These are phyloP conservation scores for Xylaria sp. DNA, from an alignment of 2,329 filamentous ascomycete genomes.

Conservation along the genomic window DNA sequence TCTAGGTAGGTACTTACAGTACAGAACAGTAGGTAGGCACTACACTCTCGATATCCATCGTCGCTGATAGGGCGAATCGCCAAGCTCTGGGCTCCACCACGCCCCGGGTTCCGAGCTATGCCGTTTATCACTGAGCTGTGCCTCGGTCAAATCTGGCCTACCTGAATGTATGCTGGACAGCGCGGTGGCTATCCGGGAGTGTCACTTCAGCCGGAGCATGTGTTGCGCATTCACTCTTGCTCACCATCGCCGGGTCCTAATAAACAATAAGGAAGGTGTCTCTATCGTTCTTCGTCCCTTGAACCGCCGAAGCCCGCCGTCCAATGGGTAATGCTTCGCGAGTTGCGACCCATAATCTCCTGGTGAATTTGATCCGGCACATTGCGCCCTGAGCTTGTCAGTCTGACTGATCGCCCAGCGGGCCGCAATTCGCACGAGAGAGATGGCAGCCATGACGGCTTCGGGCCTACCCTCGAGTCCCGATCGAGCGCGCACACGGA, in stretches of 20 bases:
- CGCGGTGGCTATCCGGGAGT: background rate
- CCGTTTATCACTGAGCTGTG: slow-evolving; percentile 1
- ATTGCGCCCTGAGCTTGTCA: slow-evolving; percentile 24
- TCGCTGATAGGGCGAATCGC: background rate
- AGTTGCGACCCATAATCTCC: slow-evolving; percentile 31
- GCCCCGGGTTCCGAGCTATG: slow-evolving; percentile 8
- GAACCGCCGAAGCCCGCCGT: background rate
- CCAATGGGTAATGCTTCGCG: slow-evolving; percentile 29
- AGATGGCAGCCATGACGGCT: slow-evolving; percentile 30
- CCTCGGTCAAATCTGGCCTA: slow-evolving; percentile 27
- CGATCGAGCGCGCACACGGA: slow-evolving; percentile 49
- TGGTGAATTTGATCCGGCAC: slow-evolving; percentile 30
- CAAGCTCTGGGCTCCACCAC: slow-evolving; percentile 4
- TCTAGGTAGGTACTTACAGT: too few relatives aligned
- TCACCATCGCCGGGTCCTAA: background rate
- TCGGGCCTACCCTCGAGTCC: slow-evolving; percentile 13
- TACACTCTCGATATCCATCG: background rate
- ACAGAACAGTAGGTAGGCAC: too few relatives aligned
- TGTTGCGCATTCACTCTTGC: background rate
- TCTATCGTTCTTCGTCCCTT: background rate
- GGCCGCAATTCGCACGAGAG: background rate
- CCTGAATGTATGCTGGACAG: too few relatives aligned
- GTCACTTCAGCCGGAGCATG: background rate
- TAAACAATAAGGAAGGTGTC: background rate
- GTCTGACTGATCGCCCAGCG: too few relatives aligned